Percentiles rank a stretch among this genome's conserved stretches.
Conservation (phyloP, 1,284 basidiomycete genomes). For the Tausonia pullulans region DNA sequence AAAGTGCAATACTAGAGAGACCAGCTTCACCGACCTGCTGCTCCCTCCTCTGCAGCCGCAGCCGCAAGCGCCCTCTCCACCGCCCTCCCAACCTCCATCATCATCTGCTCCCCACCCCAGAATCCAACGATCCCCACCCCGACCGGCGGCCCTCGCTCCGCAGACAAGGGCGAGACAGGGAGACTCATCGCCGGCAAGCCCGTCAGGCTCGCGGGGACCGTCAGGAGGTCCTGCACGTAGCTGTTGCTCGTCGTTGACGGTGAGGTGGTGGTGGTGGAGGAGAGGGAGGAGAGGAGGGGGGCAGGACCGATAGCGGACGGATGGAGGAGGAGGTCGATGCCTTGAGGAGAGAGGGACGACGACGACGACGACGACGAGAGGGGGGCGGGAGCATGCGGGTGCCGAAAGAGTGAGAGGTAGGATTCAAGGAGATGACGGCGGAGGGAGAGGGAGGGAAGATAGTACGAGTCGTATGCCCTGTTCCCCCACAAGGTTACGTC, state of each 20-base stretch:
- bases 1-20: too few species aligned
- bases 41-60: slow-evolving; percentile 7
- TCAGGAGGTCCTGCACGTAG: slow-evolving; percentile 87
- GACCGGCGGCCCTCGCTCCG: slow-evolving; percentile 63
- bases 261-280: background rate
- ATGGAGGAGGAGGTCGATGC: slow-evolving; percentile 69
- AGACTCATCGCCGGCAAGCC: slow-evolving; percentile 74
- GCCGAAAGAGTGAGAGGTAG: slow-evolving; percentile 57
- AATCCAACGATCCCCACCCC: slow-evolving; percentile 77
- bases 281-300: slow-evolving; percentile 40
- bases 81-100: slow-evolving; percentile 28
- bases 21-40: too few species aligned
- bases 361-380: background rate
- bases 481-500: background rate
- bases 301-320: slow-evolving; percentile 73
- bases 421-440: slow-evolving; percentile 60
- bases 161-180: slow-evolving; percentile 41
- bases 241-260: slow-evolving; percentile 32
- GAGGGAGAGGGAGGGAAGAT: slow-evolving; percentile 77
- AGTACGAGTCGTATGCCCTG: slow-evolving; percentile 94
- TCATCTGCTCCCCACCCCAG: slow-evolving; percentile 52
- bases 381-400: slow-evolving; percentile 29
- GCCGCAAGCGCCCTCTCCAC: slow-evolving; percentile 12
- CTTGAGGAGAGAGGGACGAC: slow-evolving; percentile 23
- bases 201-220: slow-evolving; percentile 80